phyloP scores from a whole-genome alignment of 2,329 filamentous ascomycete genomes.

The Colletotrichum limetticola region DNA sequence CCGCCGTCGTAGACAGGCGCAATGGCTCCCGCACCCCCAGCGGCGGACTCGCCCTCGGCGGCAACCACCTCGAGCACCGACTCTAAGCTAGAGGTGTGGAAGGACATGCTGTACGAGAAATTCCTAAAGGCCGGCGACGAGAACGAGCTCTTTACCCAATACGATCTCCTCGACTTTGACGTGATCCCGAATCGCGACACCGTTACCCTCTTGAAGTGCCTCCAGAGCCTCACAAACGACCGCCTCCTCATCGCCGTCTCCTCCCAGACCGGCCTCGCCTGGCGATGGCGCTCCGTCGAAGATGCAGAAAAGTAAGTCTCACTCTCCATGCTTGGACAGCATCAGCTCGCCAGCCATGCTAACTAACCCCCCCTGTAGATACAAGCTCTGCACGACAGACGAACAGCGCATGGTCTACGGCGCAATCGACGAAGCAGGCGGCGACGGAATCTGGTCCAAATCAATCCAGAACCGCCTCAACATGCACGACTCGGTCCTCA shows the following conservation, averaged over 20 bases:
- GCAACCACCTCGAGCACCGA: slow-evolving; percentile 37
- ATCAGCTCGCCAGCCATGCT: background rate
- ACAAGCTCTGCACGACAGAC: slow-evolving; percentile 70
- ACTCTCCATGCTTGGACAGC: background rate
- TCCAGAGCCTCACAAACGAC: slow-evolving; percentile 69
- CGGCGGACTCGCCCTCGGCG: slow-evolving; percentile 29
- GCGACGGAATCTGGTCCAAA: slow-evolving; percentile 91
- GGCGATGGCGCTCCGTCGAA: slow-evolving; percentile 67
- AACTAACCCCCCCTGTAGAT: slow-evolving; percentile 51
- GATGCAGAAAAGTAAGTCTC: slow-evolving; percentile 70
- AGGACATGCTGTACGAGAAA: slow-evolving; percentile 67
- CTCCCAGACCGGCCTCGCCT: slow-evolving; percentile 58
- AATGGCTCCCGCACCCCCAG: slow-evolving; percentile 25
- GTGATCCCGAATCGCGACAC: slow-evolving; percentile 68
- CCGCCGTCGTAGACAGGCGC: slow-evolving; percentile 9
- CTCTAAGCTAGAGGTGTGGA: slow-evolving; percentile 61
- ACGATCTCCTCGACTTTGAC: slow-evolving; percentile 66
- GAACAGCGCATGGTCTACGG: slow-evolving; percentile 88
- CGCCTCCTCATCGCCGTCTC: slow-evolving; percentile 66
- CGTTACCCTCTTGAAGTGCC: slow-evolving; percentile 62
- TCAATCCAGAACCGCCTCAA: slow-evolving; percentile 83
- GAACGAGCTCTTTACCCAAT: slow-evolving; percentile 65
- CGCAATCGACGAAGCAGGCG: slow-evolving; percentile 86
- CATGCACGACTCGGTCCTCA: slow-evolving; percentile 85
- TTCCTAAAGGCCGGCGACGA: slow-evolving; percentile 61